Evolutionary conservation across 2,329 filamentous ascomycete species (phyloP).

Genomic region (Dryadomyces sulphureus): DNA sequence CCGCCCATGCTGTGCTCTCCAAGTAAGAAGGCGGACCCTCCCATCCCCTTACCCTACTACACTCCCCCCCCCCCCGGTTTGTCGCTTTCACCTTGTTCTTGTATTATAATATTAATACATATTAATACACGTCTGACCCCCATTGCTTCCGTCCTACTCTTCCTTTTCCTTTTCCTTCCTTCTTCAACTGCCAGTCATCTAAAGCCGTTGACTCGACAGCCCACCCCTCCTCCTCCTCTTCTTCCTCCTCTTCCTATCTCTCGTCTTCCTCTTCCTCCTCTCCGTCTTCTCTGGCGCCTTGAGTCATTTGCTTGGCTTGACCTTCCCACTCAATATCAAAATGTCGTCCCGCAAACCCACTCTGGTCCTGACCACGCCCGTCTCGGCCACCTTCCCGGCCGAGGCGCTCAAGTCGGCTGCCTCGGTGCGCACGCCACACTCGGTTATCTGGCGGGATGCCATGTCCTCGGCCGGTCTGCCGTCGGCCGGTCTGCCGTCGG

Average conservation of each 20-base stretch:
- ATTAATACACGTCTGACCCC: background rate
- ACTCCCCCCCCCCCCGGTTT: background rate
- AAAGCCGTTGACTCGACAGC: slow-evolving; percentile 22
- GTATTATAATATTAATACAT: slow-evolving; percentile 1
- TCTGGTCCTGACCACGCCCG: slow-evolving; percentile 46
- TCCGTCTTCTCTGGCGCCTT: slow-evolving; percentile 10
- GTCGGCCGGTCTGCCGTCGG: slow-evolving; percentile 24
- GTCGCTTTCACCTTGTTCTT: background rate
- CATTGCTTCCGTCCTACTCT: slow-evolving; percentile 13
- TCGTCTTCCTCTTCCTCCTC: slow-evolving; percentile 2
- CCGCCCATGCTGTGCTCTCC: slow-evolving; percentile 1
- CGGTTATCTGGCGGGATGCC: slow-evolving; percentile 29
- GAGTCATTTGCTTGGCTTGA: slow-evolving; percentile 31
- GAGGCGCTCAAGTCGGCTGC: slow-evolving; percentile 18
- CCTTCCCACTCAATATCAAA: slow-evolving; percentile 12
- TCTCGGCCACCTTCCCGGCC: slow-evolving; percentile 44
- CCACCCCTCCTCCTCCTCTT: slow-evolving; percentile 10
- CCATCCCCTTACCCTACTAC: background rate
- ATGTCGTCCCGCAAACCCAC: slow-evolving; percentile 39
- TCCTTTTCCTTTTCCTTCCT: slow-evolving; percentile 14
- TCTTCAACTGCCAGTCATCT: slow-evolving; percentile 21
- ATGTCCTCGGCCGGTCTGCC: slow-evolving; percentile 21
- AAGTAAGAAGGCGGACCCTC: background rate
- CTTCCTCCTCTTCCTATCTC: background rate
- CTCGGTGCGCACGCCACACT: slow-evolving; percentile 55